Conservation (phyloP, 495 filamentous ascomycete genomes). For the Penicillium mononematosum region DNA sequence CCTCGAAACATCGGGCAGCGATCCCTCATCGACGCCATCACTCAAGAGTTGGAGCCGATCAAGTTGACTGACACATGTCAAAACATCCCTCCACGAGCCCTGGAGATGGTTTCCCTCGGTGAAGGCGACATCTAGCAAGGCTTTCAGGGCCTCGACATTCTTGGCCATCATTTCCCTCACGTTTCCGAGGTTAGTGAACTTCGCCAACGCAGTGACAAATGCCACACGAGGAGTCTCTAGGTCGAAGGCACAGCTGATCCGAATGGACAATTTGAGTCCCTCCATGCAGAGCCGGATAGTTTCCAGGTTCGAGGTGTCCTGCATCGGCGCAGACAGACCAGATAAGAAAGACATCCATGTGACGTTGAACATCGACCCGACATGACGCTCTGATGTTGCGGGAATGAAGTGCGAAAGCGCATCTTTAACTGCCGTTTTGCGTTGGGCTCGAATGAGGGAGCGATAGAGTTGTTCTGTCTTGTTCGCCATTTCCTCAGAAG, state of each 20-base stretch:
- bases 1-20: slow-evolving; percentile 89
- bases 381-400: slow-evolving; percentile 88
- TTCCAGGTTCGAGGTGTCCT: slow-evolving; percentile 87
- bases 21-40: slow-evolving; percentile 87
- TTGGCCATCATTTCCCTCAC: slow-evolving; percentile 92
- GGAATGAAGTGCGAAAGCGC: slow-evolving; percentile 78
- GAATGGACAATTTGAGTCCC: slow-evolving; percentile 88
- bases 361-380: slow-evolving; percentile 98
- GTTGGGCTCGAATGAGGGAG: slow-evolving; percentile 81
- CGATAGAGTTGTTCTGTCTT: slow-evolving; percentile 89
- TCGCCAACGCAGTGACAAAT: slow-evolving; percentile 90
- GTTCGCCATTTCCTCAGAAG: slow-evolving; percentile 91
- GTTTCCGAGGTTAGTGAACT: slow-evolving; percentile 94
- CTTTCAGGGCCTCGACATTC: slow-evolving; percentile 91
- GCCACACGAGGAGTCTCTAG: slow-evolving; percentile 86
- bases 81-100: slow-evolving; percentile 89
- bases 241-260: slow-evolving; percentile 90
- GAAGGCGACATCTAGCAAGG: slow-evolving; percentile 84
- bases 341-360: slow-evolving; percentile 99
- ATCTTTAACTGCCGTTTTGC: slow-evolving; percentile 67
- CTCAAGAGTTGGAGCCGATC: slow-evolving; percentile 95
- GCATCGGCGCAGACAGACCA: slow-evolving; percentile 84
- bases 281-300: slow-evolving; percentile 90
- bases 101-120: slow-evolving; percentile 87
- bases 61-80: slow-evolving; percentile 94